Base-by-base conservation (phyloP, 768 basidiomycete species). In the Daedaleopsis nitida region DNA sequence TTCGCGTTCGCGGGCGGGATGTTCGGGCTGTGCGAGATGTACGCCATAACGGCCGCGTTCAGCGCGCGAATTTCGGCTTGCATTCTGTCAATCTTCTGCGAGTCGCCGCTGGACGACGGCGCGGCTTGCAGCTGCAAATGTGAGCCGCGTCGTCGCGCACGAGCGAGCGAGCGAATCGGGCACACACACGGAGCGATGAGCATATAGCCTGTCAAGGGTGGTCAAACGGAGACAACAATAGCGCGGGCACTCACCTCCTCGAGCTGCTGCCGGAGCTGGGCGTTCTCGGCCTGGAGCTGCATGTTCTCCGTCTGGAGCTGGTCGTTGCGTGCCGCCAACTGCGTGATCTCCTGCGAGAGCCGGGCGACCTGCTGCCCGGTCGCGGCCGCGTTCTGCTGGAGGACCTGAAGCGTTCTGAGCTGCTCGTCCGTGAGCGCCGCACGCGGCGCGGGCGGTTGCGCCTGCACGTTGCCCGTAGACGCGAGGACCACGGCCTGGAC, bases 361-460 rank as follows among this genome's bases (percentile, higher is more conserved):
- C 55, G 55, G 13, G 57, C 57, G 38, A 66, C 57, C 44, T 66
- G 58, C 12, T 62, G 54, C n/a, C 57, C 62, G 21, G 58, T 55
- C n/a, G 47, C 51, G 21, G 53, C 52, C 9, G 60, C 59, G 35
- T 64, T 57, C n/a, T 60, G 55, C 50, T 63, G 61, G 2, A 66
- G 37, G 19, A 43, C 59, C 52, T 60, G 52, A 7, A 57, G 45
- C 39, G 58, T 39, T 27, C 55, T 57, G 38, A 60, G 60, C 56
- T 53, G 54, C 27, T 57, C 51, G 43, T 57, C 55, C n/a, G 54
- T 60, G 8, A 59, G 51, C n/a, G 55, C 34, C 24, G 63, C 50
- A 24, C 57, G 63, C 1, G 51, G 58, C 4, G 34, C 32, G 1
- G 57, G 59, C 32, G 59, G 56, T n/a, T 21, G 45, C 37, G 57